These are phyloP conservation scores for Microdochium trichocladiopsis DNA, from an alignment of 2,329 filamentous ascomycete species.

Conservation along the genomic window DNA sequence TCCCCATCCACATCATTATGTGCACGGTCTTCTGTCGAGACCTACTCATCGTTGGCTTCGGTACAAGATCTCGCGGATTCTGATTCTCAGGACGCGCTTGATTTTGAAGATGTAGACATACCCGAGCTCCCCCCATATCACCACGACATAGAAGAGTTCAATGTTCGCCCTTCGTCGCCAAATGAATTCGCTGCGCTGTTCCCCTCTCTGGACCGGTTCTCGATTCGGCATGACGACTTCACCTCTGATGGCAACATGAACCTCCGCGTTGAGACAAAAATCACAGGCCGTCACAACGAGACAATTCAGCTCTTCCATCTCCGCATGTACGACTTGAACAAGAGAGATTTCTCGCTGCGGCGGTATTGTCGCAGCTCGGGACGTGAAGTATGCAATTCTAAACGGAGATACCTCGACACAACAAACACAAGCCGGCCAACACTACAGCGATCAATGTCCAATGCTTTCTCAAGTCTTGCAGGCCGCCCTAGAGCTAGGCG, in stretches of 20 bases:
- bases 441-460: conserved; percentile 39
- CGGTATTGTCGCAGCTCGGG: conserved; percentile 91
- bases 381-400: conserved; percentile 83
- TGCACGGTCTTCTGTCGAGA: conserved; percentile 61
- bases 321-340: conserved; percentile 85
- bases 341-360: conserved; percentile 81
- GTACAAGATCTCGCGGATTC: conserved; percentile 44
- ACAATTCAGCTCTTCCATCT: conserved; percentile 81
- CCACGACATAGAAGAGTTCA: conserved; percentile 54
- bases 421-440: conserved; percentile 27
- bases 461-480: conserved; percentile 39
- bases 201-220: conserved; percentile 73
- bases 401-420: conserved; percentile 59
- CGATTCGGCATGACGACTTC: conserved; percentile 84
- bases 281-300: conserved; percentile 56
- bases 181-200: conserved; percentile 80
- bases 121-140: conserved; percentile 51
- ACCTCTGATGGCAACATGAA: conserved; percentile 96
- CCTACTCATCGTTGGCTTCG: conserved; percentile 68
- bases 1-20: conserved; percentile 34
- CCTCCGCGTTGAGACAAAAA: conserved; percentile 75
- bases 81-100: conserved; percentile 24
- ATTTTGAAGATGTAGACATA: conserved; percentile 27
- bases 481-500: conserved; percentile 27
- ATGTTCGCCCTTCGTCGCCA: conserved; percentile 70